phyloP scores from a whole-genome alignment of 257 asterid genomes.

The Solanum clarkiae region DNA sequence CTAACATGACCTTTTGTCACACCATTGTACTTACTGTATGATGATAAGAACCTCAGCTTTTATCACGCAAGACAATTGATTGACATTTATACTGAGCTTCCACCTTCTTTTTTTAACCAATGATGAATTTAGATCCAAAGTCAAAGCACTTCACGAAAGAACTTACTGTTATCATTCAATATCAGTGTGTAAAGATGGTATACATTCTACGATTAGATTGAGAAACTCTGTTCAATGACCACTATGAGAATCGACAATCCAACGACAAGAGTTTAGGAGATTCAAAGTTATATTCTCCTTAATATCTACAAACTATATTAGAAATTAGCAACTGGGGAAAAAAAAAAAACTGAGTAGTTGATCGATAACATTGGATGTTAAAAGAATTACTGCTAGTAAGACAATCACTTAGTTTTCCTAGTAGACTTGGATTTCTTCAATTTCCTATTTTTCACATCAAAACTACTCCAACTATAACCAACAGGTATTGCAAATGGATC shows the following conservation, averaged over 20 bases:
- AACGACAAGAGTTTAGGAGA: not conserved
- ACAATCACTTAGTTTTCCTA: slow-evolving; percentile 34
- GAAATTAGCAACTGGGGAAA: not conserved
- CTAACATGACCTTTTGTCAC: not conserved
- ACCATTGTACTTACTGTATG: not conserved
- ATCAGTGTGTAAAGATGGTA: not conserved
- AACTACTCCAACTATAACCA: slow-evolving; percentile 63
- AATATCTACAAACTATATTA: not conserved
- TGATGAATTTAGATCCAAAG: not conserved
- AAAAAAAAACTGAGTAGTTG: not conserved
- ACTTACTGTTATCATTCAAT: not conserved
- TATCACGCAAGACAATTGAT: not conserved
- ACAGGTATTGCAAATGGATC: slow-evolving; percentile 72
- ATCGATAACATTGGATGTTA: not conserved
- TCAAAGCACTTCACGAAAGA: not conserved
- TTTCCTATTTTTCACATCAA: slow-evolving; percentile 47
- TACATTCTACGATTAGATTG: not conserved
- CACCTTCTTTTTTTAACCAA: not conserved
- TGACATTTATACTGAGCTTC: not conserved
- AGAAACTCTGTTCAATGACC: not conserved
- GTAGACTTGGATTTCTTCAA: slow-evolving; percentile 50
- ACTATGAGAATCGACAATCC: not conserved
- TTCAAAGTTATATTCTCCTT: not conserved
- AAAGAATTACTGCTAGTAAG: not conserved
- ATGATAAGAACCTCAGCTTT: not conserved